These are phyloP conservation scores for Globisporangium paroecandrum DNA, from an alignment of 352 stramenopile genomes.

Conservation along the genomic window DNA sequence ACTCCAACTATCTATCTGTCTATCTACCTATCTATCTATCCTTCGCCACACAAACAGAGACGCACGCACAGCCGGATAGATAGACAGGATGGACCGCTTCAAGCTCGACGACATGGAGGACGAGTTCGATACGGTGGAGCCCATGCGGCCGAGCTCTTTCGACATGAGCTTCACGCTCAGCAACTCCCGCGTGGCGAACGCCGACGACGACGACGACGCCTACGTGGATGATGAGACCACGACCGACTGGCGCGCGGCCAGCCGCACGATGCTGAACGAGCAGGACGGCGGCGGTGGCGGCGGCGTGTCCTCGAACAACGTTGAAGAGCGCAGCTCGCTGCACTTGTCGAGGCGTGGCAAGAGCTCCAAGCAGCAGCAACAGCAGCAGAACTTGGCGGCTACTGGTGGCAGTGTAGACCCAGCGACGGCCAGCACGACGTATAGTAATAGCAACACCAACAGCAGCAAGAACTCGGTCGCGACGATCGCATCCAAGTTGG, in stretches of 20 bases:
- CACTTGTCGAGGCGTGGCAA: conserved; percentile 11
- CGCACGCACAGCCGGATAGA: neutral
- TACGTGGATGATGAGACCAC: conserved; percentile 23
- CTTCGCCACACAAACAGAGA: neutral
- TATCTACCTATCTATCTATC: neutral
- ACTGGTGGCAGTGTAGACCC: neutral
- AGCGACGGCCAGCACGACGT: conserved; percentile 19
- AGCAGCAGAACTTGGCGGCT: neutral
- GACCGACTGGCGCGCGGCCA: conserved; percentile 17
- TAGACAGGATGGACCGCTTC: conserved; percentile 75
- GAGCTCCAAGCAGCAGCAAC: neutral
- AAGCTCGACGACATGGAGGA: conserved; percentile 74
- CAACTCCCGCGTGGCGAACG: conserved; percentile 34
- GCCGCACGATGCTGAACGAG: conserved; percentile 15
- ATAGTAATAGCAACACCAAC: conserved; percentile 15
- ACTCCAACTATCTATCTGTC: neutral
- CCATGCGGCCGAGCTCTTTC: conserved; percentile 84
- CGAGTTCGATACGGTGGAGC: conserved; percentile 78
- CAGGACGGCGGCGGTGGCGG: neutral
- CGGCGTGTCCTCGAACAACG: neutral
- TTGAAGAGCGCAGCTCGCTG: conserved; percentile 12
- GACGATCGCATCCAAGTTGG: conserved; percentile 56
- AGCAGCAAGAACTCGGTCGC: conserved; percentile 33
- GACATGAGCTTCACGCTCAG: conserved; percentile 85
- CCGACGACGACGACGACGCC: conserved; percentile 22